Evolutionary conservation across 441 rosid genomes (phyloP), one percentile per base, ranked within the genome.

Genomic region (Erodium trifolium): DNA sequence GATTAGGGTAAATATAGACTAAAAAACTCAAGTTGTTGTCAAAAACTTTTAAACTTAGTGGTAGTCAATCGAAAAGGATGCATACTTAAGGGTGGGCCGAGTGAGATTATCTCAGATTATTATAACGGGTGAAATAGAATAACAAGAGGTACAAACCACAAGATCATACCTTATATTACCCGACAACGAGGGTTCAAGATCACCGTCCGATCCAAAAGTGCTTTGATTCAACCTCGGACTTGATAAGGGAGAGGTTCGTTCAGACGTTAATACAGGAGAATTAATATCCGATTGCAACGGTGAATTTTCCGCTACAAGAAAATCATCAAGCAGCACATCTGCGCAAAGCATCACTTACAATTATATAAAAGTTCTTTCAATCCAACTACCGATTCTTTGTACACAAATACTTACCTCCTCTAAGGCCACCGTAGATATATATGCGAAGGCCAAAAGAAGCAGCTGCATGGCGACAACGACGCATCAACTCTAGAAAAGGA

Each of bases 381-480:
- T 8, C 49, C 49, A 8, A 8, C 1, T 8, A 8, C 1, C 2
- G 8, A 9, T 43, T 43, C 49, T 43, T 9, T 43, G 49, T 43
- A 43, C 49, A 43, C 12, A 23, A 43, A 43, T 43, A 43, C 12
- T 9, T 81, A 94, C 99, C 99, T 87, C 99, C 99, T 84, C 87
- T 87, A 27, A 94, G 88, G 78, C 99, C 99, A 74, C 99, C 99
- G 45, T 87, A 81, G 69, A 85, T 82, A 80, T 92, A 94, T 69
- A 94, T 80, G 19, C 93, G 88, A 75, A 85, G 88, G 70, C 99
- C 99, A 78, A 92, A 83, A 74, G 99, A 88, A 47, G 98, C 94
- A 63, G 99, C 81, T 37, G 93, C 98, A 82, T 94, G 99, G 76
- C 99, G 98, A 76, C 97, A 88, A 57, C 98, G 96, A 43, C 92